Evolutionary conservation across 2,329 filamentous ascomycete species (phyloP).

Genomic region (Fusarium sp.): DNA sequence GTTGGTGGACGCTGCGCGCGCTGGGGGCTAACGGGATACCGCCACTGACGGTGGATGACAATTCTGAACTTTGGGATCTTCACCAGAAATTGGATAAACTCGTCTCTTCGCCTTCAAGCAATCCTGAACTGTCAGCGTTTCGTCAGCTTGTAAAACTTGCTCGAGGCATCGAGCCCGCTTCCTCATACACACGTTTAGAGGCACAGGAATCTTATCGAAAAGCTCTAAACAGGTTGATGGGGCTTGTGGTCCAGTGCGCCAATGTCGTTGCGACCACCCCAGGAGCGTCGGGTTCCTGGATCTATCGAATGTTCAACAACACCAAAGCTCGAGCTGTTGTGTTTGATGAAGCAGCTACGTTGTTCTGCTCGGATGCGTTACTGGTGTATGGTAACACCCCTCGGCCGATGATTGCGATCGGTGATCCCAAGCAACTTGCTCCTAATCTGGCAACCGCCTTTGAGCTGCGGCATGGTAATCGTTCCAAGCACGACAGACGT

Average conservation of each 20-base stretch:
- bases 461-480: not conserved
- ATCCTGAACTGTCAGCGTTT: not conserved
- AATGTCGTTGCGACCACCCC: slow-evolving; percentile 8
- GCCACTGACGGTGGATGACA: not conserved
- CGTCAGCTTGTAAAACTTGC: not conserved
- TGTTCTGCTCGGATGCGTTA: not conserved
- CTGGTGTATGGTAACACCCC: slow-evolving; percentile 5
- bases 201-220: fast-evolving
- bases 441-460: not conserved
- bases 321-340: not conserved
- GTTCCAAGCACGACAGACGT: too few species aligned
- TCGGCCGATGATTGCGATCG: slow-evolving; percentile 2
- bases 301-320: not conserved
- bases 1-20: slow-evolving; percentile 19
- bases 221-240: not conserved
- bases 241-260: not conserved
- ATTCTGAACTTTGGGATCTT: not conserved
- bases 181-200: too few species aligned
- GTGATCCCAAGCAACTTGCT: slow-evolving; percentile 1
- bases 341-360: slow-evolving; percentile 2
- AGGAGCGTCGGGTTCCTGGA: fast-evolving
- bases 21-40: not conserved
- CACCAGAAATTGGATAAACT: not conserved
- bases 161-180: not conserved
- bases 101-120: fast-evolving